Conservation (phyloP, 1,284 basidiomycete genomes). For the Mycena citricolor region DNA sequence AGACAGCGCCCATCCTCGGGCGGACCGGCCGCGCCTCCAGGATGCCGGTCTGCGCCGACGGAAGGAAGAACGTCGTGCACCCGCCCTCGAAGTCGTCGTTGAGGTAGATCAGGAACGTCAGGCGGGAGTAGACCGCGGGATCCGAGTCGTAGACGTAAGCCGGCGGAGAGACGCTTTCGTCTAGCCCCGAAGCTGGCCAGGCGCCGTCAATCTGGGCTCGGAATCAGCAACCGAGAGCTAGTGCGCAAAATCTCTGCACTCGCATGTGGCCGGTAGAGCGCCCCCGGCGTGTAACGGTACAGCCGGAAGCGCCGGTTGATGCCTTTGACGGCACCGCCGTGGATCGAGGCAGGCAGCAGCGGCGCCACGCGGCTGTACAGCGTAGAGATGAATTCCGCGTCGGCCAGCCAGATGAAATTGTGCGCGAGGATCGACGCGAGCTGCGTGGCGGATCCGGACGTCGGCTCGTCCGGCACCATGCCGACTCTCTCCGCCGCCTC, state of each 20-base stretch:
- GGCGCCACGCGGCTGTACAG: slow-evolving; percentile 44
- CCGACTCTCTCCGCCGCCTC: slow-evolving; percentile 46
- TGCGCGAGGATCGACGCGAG: slow-evolving; percentile 48
- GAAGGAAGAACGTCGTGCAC: slow-evolving; percentile 55
- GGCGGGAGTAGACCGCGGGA: slow-evolving; percentile 40
- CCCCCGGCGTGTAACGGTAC: slow-evolving; percentile 49
- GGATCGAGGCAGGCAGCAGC: slow-evolving; percentile 40
- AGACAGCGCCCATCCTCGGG: slow-evolving; percentile 48
- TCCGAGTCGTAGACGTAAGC: slow-evolving; percentile 53
- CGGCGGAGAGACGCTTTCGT: slow-evolving; percentile 39
- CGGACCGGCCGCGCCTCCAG: slow-evolving; percentile 48
- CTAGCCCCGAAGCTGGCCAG: slow-evolving; percentile 51
- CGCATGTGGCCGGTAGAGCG: slow-evolving; percentile 47
- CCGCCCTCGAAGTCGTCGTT: slow-evolving; percentile 47
- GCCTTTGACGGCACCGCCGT: slow-evolving; percentile 45
- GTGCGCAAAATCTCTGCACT: slow-evolving; percentile 10
- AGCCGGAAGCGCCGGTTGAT: slow-evolving; percentile 52
- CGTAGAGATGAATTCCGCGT: slow-evolving; percentile 40
- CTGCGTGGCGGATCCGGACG: slow-evolving; percentile 41
- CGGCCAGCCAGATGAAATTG: slow-evolving; percentile 57
- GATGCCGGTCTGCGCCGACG: slow-evolving; percentile 38
- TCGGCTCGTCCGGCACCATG: slow-evolving; percentile 49
- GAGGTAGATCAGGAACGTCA: slow-evolving; percentile 56
- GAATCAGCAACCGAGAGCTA: neutral
- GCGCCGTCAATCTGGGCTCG: slow-evolving; percentile 50